A percentile compares a stretch with the other conserved stretches of the same genome.
These are phyloP conservation scores for Aspergillus ibericus DNA, from an alignment of 2,329 filamentous ascomycete species.

Conservation along the genomic window DNA sequence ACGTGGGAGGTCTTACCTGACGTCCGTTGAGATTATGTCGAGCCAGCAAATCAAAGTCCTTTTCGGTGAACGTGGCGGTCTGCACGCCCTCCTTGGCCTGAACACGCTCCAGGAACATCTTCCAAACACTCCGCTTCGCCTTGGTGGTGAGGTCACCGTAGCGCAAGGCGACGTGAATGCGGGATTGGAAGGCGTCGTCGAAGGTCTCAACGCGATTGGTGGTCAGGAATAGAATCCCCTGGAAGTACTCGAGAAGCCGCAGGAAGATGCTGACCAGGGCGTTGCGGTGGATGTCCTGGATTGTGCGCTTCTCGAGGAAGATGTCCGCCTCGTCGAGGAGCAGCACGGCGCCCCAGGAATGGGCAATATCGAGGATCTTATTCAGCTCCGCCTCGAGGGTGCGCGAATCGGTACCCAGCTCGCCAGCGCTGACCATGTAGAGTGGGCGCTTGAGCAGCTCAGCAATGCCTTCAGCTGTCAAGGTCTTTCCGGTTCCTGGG, in stretches of 20 bases:
- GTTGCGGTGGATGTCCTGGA: conserved; percentile 82
- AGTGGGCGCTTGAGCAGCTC: conserved; percentile 78
- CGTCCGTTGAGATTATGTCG: conserved; percentile 68
- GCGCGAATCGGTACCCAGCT: conserved; percentile 75
- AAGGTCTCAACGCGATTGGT: conserved; percentile 86
- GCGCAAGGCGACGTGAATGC: conserved; percentile 80
- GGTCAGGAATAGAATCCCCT: conserved; percentile 85
- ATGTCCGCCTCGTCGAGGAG: conserved; percentile 84
- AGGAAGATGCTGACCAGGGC: conserved; percentile 85
- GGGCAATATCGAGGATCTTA: conserved; percentile 81
- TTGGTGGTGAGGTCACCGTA: conserved; percentile 73
- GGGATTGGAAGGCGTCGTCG: conserved; percentile 84
- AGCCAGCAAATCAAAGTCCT: conserved; percentile 66
- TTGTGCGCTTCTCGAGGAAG: conserved; percentile 78
- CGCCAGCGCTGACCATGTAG: conserved; percentile 79
- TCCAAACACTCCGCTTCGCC: conserved; percentile 78
- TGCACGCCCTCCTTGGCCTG: conserved; percentile 62
- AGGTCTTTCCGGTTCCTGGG: conserved; percentile 83
- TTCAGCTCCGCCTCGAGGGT: conserved; percentile 75
- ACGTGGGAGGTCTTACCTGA: conserved; percentile 50
- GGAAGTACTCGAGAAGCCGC: conserved; percentile 84
- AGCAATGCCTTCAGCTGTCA: conserved; percentile 83
- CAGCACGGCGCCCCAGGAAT: conserved; percentile 81
- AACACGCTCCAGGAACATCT: conserved; percentile 77
- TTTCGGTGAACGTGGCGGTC: conserved; percentile 50